A percentile compares a stretch with the other conserved stretches of the same genome.
Evolutionary conservation across 176 grass and related monocot genomes (phyloP).

Genomic region (Aegilops bicornis): DNA sequence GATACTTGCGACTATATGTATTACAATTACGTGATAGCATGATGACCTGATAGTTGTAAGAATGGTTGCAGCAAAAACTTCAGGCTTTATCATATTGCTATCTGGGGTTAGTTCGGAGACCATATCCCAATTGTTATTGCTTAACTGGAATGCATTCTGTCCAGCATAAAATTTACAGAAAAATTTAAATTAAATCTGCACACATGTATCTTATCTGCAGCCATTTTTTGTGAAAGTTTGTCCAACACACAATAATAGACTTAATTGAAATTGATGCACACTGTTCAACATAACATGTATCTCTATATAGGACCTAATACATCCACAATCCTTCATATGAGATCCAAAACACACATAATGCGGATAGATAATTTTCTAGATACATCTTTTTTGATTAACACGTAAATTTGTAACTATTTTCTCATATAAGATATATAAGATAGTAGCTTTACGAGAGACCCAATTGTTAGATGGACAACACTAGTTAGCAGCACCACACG

Average conservation of each 20-base stretch:
- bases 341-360: not conserved
- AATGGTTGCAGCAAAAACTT: not conserved
- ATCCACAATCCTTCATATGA: not conserved
- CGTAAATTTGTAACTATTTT: not conserved
- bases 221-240: not conserved
- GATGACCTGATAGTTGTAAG: not conserved
- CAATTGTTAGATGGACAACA: not conserved
- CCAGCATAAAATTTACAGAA: not conserved
- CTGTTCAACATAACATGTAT: not conserved
- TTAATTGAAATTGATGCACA: not conserved
- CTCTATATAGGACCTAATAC: not conserved
- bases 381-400: not conserved
- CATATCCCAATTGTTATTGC: not conserved
- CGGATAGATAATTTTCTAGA: not conserved
- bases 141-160: not conserved
- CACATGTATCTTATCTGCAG: not conserved
- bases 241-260: not conserved
- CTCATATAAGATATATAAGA: not conserved
- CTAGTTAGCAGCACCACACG: too few relatives aligned
- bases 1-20: not conserved
- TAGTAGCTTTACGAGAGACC: not conserved
- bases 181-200: not conserved
- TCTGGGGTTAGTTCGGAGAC: not conserved
- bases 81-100: not conserved
- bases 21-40: not conserved